These are phyloP conservation scores for Alternaria consortialis DNA, from an alignment of 2,329 filamentous ascomycete genomes.

Conservation along the genomic window DNA sequence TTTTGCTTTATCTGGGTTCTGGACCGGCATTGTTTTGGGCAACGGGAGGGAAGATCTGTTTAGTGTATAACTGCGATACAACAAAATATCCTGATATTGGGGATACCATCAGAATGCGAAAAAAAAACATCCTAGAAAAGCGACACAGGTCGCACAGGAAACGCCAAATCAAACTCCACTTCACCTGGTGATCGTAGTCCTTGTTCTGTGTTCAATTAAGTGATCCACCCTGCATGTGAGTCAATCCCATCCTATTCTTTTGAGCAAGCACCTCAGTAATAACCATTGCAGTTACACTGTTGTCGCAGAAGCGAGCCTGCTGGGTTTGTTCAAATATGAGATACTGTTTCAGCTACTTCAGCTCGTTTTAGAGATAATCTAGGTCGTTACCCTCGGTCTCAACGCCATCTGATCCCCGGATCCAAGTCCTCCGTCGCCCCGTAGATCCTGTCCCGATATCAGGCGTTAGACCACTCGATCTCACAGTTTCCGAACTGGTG, in stretches of 20 bases:
- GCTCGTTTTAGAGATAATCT: background rate
- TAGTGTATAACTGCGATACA: constrained; percentile 36
- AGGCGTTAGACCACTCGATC: background rate
- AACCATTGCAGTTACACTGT: background rate
- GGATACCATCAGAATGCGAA: constrained; percentile 36
- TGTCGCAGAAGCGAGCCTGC: background rate
- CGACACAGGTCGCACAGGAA: constrained; percentile 30
- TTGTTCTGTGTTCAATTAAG: background rate
- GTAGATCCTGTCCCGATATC: background rate
- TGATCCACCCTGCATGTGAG: background rate
- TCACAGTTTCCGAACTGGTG: background rate
- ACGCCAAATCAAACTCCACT: constrained; percentile 7
- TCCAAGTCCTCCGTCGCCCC: background rate
- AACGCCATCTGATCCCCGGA: background rate
- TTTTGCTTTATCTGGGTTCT: constrained; percentile 35
- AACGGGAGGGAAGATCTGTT: constrained; percentile 21
- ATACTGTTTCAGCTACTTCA: background rate
- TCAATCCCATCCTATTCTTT: background rate
- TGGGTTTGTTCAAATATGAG: background rate
- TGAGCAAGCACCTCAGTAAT: background rate
- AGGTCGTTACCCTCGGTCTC: background rate
- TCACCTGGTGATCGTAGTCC: background rate
- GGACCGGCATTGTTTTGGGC: constrained; percentile 35
- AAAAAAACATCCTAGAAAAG: constrained; percentile 35
- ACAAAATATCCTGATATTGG: constrained; percentile 30